phyloP scores from a whole-genome alignment of 2,329 filamentous ascomycete species.

The Xylariaceae sp. region DNA sequence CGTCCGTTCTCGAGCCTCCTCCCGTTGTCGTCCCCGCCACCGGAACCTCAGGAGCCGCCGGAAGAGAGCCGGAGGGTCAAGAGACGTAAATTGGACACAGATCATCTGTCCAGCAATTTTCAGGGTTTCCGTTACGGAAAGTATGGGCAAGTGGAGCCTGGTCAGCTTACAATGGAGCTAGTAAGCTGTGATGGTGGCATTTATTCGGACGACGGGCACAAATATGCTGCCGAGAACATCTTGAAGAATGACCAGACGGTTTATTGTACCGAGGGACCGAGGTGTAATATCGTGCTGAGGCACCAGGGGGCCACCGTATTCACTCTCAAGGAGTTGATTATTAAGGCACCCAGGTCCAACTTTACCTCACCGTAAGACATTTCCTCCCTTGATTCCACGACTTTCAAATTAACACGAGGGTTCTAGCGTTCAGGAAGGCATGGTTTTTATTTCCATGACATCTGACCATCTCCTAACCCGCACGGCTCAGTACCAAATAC shows the following conservation, averaged over 20 bases:
- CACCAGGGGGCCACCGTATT: constrained; percentile 83
- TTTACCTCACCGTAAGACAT: constrained; percentile 82
- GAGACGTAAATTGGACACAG: constrained; percentile 71
- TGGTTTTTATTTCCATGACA: constrained; percentile 89
- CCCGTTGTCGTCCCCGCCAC: constrained; percentile 29
- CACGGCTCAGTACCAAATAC: constrained; percentile 75
- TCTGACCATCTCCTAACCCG: constrained; percentile 73
- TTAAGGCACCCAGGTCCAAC: constrained; percentile 79
- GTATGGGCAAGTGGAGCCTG: constrained; percentile 84
- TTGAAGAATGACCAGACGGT: constrained; percentile 80
- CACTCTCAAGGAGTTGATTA: constrained; percentile 80
- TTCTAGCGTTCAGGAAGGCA: constrained; percentile 79
- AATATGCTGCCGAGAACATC: constrained; percentile 77
- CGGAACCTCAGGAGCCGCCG: constrained; percentile 29
- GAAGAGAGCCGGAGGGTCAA: constrained; percentile 57
- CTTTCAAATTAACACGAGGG: constrained; percentile 38
- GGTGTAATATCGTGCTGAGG: constrained; percentile 82
- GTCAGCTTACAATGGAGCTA: constrained; percentile 82
- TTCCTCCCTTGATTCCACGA: constrained; percentile 1
- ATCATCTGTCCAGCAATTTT: constrained; percentile 53
- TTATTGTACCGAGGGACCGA: constrained; percentile 86
- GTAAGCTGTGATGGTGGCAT: constrained; percentile 85
- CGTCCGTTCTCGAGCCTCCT: constrained; percentile 24
- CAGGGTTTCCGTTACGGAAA: constrained; percentile 77
- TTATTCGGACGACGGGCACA: constrained; percentile 60